A percentile compares a stretch with the other conserved stretches of the same genome.
Conservation (phyloP, 805 yeast genomes). For the Maudiozyma pseudohumilis region DNA sequence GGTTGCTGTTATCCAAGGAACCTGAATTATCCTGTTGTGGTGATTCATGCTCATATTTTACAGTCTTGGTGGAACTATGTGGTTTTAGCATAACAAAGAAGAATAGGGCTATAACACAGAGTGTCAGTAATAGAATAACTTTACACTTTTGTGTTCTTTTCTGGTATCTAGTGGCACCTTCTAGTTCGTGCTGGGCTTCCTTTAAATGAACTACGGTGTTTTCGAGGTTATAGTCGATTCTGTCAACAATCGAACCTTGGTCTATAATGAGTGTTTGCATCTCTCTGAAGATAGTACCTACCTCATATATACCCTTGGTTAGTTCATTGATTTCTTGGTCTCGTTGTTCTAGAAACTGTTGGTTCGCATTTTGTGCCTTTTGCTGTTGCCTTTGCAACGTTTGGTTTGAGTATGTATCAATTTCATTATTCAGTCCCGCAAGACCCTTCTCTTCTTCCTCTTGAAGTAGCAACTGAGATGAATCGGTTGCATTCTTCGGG, state of each 20-base stretch:
- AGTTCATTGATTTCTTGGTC: constrained; percentile 84
- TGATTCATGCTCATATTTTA: constrained; percentile 2
- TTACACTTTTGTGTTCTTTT: constrained; percentile 87
- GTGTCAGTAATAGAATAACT: constrained; percentile 59
- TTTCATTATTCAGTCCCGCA: constrained; percentile 17
- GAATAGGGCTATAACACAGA: constrained; percentile 62
- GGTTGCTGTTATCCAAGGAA: neutral
- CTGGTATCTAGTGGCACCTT: constrained; percentile 71
- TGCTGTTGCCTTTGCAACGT: constrained; percentile 25
- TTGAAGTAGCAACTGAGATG: constrained; percentile 19
- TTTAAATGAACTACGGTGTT: constrained; percentile 69
- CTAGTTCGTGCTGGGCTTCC: constrained; percentile 67
- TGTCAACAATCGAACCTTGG: constrained; percentile 87
- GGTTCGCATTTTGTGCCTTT: constrained; percentile 15
- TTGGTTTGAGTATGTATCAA: constrained; percentile 32
- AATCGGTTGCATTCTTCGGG: constrained; percentile 23
- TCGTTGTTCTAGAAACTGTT: constrained; percentile 39
- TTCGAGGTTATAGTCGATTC: constrained; percentile 86
- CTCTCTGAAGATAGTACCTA: constrained; percentile 86
- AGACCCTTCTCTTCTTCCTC: constrained; percentile 29
- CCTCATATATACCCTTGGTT: constrained; percentile 91
- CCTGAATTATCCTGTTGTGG: neutral
- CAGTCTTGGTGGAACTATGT: constrained; percentile 10
- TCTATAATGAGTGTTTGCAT: constrained; percentile 87
- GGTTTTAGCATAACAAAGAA: constrained; percentile 66